These are phyloP conservation scores for Termitomyces sp. DNA, from an alignment of 768 basidiomycete genomes.

Conservation along the genomic window DNA sequence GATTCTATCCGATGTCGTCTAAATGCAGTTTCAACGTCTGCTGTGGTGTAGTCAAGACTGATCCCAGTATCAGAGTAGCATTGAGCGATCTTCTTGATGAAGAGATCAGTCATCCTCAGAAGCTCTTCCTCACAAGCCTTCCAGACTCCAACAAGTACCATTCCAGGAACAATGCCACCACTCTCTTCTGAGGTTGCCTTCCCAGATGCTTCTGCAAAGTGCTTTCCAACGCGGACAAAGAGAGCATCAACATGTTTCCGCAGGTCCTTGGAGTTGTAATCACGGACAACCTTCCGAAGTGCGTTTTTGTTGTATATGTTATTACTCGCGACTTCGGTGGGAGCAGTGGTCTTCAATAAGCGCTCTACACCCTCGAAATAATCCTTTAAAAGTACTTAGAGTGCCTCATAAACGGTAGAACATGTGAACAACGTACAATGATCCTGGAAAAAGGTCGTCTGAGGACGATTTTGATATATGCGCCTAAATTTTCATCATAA, in stretches of 20 bases:
- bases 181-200: conserved; percentile 57
- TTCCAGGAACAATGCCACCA: conserved; percentile 51
- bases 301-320: conserved; percentile 70
- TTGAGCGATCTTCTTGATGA: conserved; percentile 63
- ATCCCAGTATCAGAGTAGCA: conserved; percentile 78
- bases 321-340: conserved; percentile 74
- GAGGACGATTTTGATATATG: conserved; percentile 85
- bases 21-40: conserved; percentile 79
- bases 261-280: conserved; percentile 84
- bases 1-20: conserved; percentile 50
- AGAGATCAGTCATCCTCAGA: conserved; percentile 66
- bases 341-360: conserved; percentile 75
- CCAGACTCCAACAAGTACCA: conserved; percentile 84
- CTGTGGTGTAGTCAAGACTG: conserved; percentile 66
- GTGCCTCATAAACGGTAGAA: neutral
- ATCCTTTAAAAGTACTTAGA: conserved; percentile 50
- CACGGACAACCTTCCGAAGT: conserved; percentile 83
- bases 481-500: conserved; percentile 85
- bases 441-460: conserved; percentile 84
- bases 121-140: conserved; percentile 87
- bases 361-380: conserved; percentile 92
- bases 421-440: conserved; percentile 51
- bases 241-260: conserved; percentile 85
- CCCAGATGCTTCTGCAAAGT: conserved; percentile 83
- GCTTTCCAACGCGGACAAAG: conserved; percentile 92